Base-by-base conservation (phyloP, 2,329 filamentous ascomycete genomes). In the Thielaviopsis populi region DNA sequence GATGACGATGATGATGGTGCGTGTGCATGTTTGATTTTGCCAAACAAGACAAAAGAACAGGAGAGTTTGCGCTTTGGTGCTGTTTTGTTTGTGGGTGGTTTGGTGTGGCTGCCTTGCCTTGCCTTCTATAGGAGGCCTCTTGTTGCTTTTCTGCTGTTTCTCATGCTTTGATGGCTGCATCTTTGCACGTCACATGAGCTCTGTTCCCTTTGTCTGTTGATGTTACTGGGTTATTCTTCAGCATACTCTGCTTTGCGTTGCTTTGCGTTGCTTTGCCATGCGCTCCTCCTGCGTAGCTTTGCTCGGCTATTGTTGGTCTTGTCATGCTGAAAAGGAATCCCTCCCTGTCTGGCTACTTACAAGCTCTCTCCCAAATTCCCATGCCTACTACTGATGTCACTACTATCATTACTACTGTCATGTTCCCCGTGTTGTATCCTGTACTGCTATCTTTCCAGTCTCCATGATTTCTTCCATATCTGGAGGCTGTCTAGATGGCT, bases 11-110 rank as follows among this genome's bases (percentile, higher is more conserved):
- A 27, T 58, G 42, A 41, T 59, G 22, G 61, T 50, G 33, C 43
- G 42, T 42, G 27, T 50, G 50, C 50, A 27, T 61, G 59, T 58
- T 59, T 62, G 53, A 37, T 46, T 64, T 24, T 59, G 13, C 30
- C 30, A 56, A 56, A 37, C 53, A 56, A n/a, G 27, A 33, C 53
- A 56, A 56, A 56, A 37, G 53, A 56, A 56, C 27, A 37, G 53
- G 22, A 30, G 15, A 43, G 22, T 30, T 43, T 60, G 40, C 41
- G 58, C 24, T 41, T 46, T 50, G 41, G 59, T 61, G 22, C 59
- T 61, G 59, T 48, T 48, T 61, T 17, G 41, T 50, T 22, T 40
- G 24, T 37, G 59, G 43, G 59, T 59, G 33, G 37, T 59, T n/a
- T 42, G 40, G 40, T n/a, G n/a, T n/a, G n/a, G n/a, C n/a, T n/a